Evolutionary conservation across 768 basidiomycete genomes (phyloP).

Genomic region (Strobilomyces echinocephalus): DNA sequence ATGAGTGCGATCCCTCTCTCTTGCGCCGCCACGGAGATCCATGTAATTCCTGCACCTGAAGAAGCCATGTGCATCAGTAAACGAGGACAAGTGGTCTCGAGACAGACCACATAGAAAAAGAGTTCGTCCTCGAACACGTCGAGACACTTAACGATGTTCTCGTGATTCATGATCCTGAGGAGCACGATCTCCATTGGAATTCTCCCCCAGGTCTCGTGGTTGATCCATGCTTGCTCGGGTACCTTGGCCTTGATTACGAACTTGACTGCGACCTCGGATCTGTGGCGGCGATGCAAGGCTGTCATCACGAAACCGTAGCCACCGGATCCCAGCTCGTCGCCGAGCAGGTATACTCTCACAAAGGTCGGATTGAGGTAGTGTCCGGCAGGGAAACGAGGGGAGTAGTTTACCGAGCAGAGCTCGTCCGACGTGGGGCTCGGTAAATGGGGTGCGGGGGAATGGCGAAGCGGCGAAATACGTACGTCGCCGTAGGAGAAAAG

Average conservation of each 20-base stretch:
- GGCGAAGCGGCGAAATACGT: background rate
- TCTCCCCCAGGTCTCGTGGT: constrained; percentile 54
- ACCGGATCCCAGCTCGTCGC: constrained; percentile 81
- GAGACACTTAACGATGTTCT: constrained; percentile 77
- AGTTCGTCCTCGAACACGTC: constrained; percentile 79
- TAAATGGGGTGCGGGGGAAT: constrained; percentile 1
- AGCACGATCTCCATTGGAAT: constrained; percentile 82
- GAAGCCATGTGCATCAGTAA: constrained; percentile 2
- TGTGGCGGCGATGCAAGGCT: constrained; percentile 56
- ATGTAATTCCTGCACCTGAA: constrained; percentile 86
- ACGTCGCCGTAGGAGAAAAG: constrained; percentile 18
- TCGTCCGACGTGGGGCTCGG: constrained; percentile 2
- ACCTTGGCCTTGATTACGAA: constrained; percentile 82
- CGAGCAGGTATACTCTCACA: constrained; percentile 53
- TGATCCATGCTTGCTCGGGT: constrained; percentile 48
- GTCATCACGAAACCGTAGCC: constrained; percentile 96
- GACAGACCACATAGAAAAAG: constrained; percentile 82
- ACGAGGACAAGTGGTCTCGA: background rate
- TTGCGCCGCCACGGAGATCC: constrained; percentile 88
- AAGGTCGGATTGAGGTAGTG: constrained; percentile 62
- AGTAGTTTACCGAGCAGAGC: constrained; percentile 30
- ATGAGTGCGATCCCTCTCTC: constrained; percentile 31
- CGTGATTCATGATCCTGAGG: constrained; percentile 67
- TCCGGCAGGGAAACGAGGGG: constrained; percentile 52
- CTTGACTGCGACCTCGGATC: constrained; percentile 84